Percentiles rank a stretch among this genome's conserved stretches.
These are phyloP conservation scores for Artomyces pyxidatus DNA, from an alignment of 768 basidiomycete species.

Conservation along the genomic window DNA sequence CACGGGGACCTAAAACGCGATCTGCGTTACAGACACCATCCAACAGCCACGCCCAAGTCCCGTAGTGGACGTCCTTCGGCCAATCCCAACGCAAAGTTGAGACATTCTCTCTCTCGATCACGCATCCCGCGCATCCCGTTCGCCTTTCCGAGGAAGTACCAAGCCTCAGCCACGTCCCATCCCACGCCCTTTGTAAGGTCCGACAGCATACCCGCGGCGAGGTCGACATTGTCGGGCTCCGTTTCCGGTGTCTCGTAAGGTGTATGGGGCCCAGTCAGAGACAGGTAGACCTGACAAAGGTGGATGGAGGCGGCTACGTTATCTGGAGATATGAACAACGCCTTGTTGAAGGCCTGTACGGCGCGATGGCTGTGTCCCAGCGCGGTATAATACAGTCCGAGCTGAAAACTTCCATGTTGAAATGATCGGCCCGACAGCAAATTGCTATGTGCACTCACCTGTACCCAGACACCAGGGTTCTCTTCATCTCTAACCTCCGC, in stretches of 20 bases:
- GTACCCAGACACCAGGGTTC: conserved; percentile 90
- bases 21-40: conserved; percentile 44
- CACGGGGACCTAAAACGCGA: no score
- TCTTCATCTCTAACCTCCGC: conserved; percentile 84
- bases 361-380: conserved; percentile 52
- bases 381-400: conserved; percentile 67
- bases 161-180: conserved; percentile 92
- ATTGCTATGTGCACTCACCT: conserved; percentile 44
- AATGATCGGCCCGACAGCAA: neutral
- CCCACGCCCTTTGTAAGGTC: conserved; percentile 71
- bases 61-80: conserved; percentile 58
- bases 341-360: conserved; percentile 74
- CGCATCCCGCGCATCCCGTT: conserved; percentile 67
- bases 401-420: conserved; percentile 29
- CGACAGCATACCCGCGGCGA: conserved; percentile 75
- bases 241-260: conserved; percentile 1
- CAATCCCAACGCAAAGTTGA: conserved; percentile 58
- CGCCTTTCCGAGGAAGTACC: conserved; percentile 85
- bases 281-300: conserved; percentile 68
- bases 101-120: conserved; percentile 66
- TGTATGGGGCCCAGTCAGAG: conserved; percentile 20
- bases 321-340: conserved; percentile 78
- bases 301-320: conserved; percentile 74
- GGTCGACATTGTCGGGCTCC: conserved; percentile 49
- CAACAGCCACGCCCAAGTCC: conserved; percentile 53